Percentiles rank a stretch among this genome's conserved stretches.
Conservation (phyloP, 306 rosid species). For the cucumber (Cucumis sativus) region Cucumber_9930_V3 NC_026658.2:14363501-14364000, state of each 20-base stretch:
- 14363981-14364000: no score
- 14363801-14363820: slow-evolving; percentile 6
- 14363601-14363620: no score
- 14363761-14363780: slow-evolving; percentile 90
- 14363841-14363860: neutral
- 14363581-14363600: no score
- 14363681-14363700: neutral
- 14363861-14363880: neutral
- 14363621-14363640: neutral
- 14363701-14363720: neutral
- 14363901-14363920: no score
- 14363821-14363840: neutral
- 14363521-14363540: no score
- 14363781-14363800: slow-evolving; percentile 88
- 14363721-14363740: slow-evolving; percentile 78
- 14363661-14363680: neutral
- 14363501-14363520: no score
- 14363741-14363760: slow-evolving; percentile 87
- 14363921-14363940: no score
- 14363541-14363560: no score
- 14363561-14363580: no score
- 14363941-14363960: no score
- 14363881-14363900: neutral
- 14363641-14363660: neutral
- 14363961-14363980: no score